phyloP scores from a whole-genome alignment of 371 early-diverging fungal species.

The Basidiobolus meristosporus region DNA sequence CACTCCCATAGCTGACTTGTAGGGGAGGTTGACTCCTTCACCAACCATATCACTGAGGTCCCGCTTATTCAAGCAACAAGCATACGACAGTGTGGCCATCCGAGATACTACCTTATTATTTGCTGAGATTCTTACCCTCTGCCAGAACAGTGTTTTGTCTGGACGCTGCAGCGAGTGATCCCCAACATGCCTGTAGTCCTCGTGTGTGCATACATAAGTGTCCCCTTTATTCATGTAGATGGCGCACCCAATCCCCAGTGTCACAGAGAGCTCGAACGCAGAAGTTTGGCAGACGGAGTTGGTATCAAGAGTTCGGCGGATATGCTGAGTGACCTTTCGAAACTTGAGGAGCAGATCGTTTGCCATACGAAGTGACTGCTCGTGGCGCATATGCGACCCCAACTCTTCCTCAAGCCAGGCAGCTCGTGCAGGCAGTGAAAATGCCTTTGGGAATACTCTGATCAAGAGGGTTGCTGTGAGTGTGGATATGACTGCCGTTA shows the following conservation, averaged over 20 bases:
- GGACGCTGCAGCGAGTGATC: background rate
- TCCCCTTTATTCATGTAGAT: background rate
- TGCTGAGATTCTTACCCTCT: background rate
- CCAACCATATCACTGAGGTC: background rate
- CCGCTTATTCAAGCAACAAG: background rate
- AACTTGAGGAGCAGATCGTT: too few species aligned
- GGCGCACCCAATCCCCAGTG: background rate
- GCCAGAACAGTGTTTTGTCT: conserved; percentile 2
- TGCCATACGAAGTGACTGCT: too few species aligned
- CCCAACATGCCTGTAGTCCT: too few species aligned
- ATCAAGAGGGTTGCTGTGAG: conserved; percentile 1
- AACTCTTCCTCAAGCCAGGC: conserved; percentile 2
- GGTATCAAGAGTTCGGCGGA: conserved; percentile 1
- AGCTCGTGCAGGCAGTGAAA: conserved; percentile 1
- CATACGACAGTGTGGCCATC: background rate
- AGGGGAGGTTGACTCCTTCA: background rate
- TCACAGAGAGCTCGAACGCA: too few species aligned
- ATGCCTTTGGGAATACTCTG: conserved; percentile 1
- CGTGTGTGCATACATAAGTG: background rate
- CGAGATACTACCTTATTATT: background rate
- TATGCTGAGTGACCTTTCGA: conserved; percentile 1
- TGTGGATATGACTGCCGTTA: conserved; percentile 1
- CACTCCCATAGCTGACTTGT: background rate
- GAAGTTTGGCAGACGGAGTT: conserved; percentile 3
- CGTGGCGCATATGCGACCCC: conserved; percentile 1